Evolutionary conservation across 2,329 filamentous ascomycete genomes (phyloP).

Genomic region (Stachybotrys elegans): DNA sequence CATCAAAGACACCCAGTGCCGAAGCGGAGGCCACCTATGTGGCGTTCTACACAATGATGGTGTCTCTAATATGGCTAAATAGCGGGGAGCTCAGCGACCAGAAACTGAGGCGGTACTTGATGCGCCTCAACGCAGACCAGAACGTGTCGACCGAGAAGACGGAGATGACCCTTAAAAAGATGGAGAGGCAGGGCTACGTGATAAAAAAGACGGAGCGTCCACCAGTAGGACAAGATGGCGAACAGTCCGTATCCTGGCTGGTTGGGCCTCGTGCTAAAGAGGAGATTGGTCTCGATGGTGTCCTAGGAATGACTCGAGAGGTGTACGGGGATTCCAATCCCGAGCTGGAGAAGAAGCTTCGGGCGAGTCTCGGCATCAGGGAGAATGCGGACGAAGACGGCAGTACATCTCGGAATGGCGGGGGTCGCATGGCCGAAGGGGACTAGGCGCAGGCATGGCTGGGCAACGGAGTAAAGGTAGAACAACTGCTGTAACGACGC

Average conservation of each 20-base stretch:
- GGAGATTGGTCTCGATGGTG: conserved; percentile 74
- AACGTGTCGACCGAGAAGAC: conserved; percentile 73
- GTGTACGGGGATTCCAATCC: conserved; percentile 51
- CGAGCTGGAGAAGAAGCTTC: conserved; percentile 55
- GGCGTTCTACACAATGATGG: conserved; percentile 73
- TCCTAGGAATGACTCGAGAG: conserved; percentile 62
- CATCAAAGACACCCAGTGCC: conserved; percentile 59
- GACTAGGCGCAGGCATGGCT: too few species aligned
- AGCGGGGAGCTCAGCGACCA: conserved; percentile 70
- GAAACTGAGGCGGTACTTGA: conserved; percentile 72
- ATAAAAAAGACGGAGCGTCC: conserved; percentile 64
- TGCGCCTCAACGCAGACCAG: conserved; percentile 68
- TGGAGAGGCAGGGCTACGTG: conserved; percentile 81
- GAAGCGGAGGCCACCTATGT: conserved; percentile 74
- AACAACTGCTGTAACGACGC: too few species aligned
- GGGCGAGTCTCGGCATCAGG: conserved; percentile 55
- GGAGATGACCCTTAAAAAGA: conserved; percentile 65
- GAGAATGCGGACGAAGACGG: too few species aligned
- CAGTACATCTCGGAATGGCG: too few species aligned
- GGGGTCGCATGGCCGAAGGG: too few species aligned
- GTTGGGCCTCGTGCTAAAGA: conserved; percentile 81
- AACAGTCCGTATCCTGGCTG: conserved; percentile 74
- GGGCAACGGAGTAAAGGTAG: too few species aligned
- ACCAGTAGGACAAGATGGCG: conserved; percentile 51
- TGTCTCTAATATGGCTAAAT: conserved; percentile 71